Evolutionary conservation across 2,329 filamentous ascomycete genomes (phyloP), one percentile per base, ranked within the genome.

Genomic region (Teratosphaeria epicoccoides): DNA sequence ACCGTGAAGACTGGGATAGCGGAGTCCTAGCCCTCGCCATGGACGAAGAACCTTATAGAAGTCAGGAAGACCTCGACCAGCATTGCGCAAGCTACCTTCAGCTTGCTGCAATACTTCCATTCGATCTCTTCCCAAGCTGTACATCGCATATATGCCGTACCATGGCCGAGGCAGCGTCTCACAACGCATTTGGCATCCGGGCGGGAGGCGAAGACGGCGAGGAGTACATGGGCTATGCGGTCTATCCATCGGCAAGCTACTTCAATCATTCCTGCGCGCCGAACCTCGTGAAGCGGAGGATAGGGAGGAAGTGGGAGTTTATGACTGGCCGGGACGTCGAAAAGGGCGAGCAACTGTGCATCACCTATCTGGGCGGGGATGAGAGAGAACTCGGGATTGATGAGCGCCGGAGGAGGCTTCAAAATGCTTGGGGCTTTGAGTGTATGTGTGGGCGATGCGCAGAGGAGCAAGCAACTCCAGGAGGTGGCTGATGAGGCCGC

Each of bases 231-330:
- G 73, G 73, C 14, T 76, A 72, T 47, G 72, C 69, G 0, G 66
- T 74, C 28, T 76, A 73, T 67, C 70, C 73, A 0, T 60, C 61
- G 4, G 73, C 73, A 0, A 71, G 68, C 54, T 76, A 74, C 60
- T 76, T 74, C 64, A 76, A 76, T 49, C 73, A 76, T 55, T 70
- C 66, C 4, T 76, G 73, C 57, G 59, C 49, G 14, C 72, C 73
- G 23, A 76, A 72, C 43, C 55, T 76, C 1, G 60, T 59, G 44
- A 76, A 76, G 65, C 60, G 55, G 40, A 61, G 73, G 9, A 60
- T 61, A 1, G 73, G 72, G 0, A 57, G 70, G 33, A 54, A 46
- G 23, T 76, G 73, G 73, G 52, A 61, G 43, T 76, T 76, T 49
- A 57, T 61, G 37, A 61, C 69, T 2, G 64, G 54, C 0, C 55